These are phyloP conservation scores for Ustilago xerochloae DNA, from an alignment of 1,284 basidiomycete species.

Conservation along the genomic window DNA sequence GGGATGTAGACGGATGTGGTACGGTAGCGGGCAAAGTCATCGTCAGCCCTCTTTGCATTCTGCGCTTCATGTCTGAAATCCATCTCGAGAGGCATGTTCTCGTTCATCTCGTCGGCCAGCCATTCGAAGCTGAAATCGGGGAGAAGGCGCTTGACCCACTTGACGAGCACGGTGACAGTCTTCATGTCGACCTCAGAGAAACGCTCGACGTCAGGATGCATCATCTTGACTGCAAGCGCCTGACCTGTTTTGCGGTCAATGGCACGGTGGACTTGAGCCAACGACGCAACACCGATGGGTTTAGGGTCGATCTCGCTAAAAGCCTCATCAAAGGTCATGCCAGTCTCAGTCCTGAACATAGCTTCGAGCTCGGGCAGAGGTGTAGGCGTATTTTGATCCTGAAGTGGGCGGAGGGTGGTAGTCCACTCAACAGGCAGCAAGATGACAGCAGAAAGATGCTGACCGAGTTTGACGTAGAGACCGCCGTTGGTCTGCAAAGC, in stretches of 20 bases:
- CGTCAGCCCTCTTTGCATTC: slow-evolving; percentile 79
- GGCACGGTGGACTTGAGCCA: slow-evolving; percentile 94
- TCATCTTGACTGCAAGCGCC: slow-evolving; percentile 92
- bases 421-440: slow-evolving; percentile 81
- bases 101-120: slow-evolving; percentile 67
- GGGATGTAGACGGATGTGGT: slow-evolving; percentile 84
- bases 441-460: slow-evolving; percentile 74
- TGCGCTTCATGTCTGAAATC: slow-evolving; percentile 88
- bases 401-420: slow-evolving; percentile 75
- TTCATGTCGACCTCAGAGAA: slow-evolving; percentile 88
- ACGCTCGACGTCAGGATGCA: slow-evolving; percentile 93
- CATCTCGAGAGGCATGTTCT: slow-evolving; percentile 92
- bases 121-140: slow-evolving; percentile 78
- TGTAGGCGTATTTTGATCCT: slow-evolving; percentile 68
- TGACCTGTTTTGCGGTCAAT: slow-evolving; percentile 72
- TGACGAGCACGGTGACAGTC: slow-evolving; percentile 71
- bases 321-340: slow-evolving; percentile 62
- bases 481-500: slow-evolving; percentile 78
- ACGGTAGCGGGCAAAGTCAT: slow-evolving; percentile 75
- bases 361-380: slow-evolving; percentile 65
- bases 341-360: slow-evolving; percentile 65
- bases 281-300: slow-evolving; percentile 92
- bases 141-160: slow-evolving; percentile 86
- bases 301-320: slow-evolving; percentile 81
- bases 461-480: slow-evolving; percentile 85